These are phyloP conservation scores for Russula compacta DNA, from an alignment of 768 basidiomycete species.

Conservation along the genomic window DNA sequence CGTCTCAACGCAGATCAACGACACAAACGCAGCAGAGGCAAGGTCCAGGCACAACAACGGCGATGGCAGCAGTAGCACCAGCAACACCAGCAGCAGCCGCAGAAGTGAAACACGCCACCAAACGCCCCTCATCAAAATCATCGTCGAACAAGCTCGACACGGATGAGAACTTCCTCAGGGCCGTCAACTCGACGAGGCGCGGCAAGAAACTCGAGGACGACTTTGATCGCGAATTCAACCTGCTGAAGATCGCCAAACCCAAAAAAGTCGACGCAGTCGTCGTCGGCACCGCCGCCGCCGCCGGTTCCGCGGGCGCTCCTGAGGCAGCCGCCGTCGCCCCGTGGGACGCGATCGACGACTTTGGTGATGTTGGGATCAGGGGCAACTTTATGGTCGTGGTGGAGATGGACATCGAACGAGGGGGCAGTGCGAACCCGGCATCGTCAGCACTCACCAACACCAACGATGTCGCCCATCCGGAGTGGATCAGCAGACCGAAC, in stretches of 20 bases:
- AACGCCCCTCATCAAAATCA: not conserved
- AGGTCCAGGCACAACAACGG: not conserved
- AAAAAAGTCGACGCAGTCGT: constrained; percentile 21
- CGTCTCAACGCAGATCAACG: not conserved
- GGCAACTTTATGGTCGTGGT: constrained; percentile 74
- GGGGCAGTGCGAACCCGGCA: constrained; percentile 10
- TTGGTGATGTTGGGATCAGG: constrained; percentile 49
- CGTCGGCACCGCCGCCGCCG: constrained; percentile 27
- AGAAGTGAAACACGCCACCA: not conserved
- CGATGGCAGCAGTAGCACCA: not conserved
- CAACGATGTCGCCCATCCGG: not conserved
- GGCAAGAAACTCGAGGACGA: constrained; percentile 56
- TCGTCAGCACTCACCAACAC: not conserved
- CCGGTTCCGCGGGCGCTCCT: no score
- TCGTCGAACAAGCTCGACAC: constrained; percentile 33
- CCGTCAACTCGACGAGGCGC: constrained; percentile 60
- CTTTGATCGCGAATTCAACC: constrained; percentile 70
- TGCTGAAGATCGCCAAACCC: constrained; percentile 57
- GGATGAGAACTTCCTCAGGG: constrained; percentile 55
- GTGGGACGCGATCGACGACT: constrained; percentile 52
- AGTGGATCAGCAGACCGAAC: constrained; percentile 44
- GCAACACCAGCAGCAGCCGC: not conserved
- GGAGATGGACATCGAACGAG: constrained; percentile 41
- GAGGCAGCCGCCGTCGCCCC: constrained; percentile 29
- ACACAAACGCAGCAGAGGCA: not conserved